These are phyloP conservation scores for Apostasia shenzhenica DNA, from an alignment of 106 monocot species.

Conservation along the genomic window DNA sequence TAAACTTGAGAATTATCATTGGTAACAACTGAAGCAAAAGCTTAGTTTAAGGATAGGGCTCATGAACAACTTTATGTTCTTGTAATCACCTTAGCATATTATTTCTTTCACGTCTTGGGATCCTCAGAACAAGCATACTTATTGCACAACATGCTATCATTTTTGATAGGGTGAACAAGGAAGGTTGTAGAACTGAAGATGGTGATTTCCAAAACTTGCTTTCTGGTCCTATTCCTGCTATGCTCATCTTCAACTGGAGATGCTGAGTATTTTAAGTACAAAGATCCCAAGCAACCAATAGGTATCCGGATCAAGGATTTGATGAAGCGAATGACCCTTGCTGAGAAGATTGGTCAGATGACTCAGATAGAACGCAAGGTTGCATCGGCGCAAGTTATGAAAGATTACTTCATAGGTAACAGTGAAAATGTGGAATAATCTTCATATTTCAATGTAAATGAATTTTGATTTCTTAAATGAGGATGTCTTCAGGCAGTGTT, in stretches of 20 bases:
- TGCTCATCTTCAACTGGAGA: not conserved
- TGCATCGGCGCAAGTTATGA: slow-evolving; percentile 35
- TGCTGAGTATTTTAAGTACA: slow-evolving; percentile 11
- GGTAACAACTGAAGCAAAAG: too few relatives aligned
- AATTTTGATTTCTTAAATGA: not conserved
- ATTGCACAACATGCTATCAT: not conserved
- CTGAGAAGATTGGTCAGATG: not conserved
- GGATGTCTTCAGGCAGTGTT: slow-evolving; percentile 26
- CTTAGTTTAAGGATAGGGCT: too few relatives aligned
- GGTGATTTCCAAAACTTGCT: slow-evolving; percentile 1
- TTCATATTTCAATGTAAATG: not conserved
- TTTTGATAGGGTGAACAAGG: not conserved
- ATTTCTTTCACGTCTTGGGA: not conserved
- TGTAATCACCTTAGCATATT: not conserved
- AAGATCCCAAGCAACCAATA: slow-evolving; percentile 10
- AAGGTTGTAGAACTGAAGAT: not conserved
- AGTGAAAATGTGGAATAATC: not conserved
- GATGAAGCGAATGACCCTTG: slow-evolving; percentile 11
- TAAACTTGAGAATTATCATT: too few relatives aligned
- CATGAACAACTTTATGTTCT: too few relatives aligned
- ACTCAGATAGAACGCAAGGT: slow-evolving; percentile 40
- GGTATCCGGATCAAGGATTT: slow-evolving; percentile 7
- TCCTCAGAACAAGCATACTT: not conserved
- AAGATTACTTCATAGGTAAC: slow-evolving; percentile 40
- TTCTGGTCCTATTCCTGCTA: slow-evolving; percentile 7